Percentiles rank a stretch among this genome's conserved stretches.
phyloP scores from a whole-genome alignment of 139 green algal genomes.

The Coelastrella sp. region DNA sequence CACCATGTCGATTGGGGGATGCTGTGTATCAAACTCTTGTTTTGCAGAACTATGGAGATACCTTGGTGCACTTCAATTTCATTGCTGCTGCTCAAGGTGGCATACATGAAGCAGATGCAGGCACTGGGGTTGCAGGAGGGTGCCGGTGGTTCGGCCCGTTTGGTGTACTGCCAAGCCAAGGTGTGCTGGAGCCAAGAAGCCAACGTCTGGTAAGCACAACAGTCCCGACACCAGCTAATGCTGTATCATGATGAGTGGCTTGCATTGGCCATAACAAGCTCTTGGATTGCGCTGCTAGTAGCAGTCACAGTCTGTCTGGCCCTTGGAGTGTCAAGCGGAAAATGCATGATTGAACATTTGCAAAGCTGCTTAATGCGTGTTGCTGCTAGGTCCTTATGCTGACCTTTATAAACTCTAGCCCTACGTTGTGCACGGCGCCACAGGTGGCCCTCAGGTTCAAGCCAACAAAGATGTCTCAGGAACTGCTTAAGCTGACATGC shows the following conservation, averaged over 20 bases:
- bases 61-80: constrained; percentile 66
- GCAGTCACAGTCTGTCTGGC: no score
- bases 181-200: constrained; percentile 55
- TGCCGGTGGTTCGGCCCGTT: constrained; percentile 17
- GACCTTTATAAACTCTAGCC: no score
- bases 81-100: not conserved
- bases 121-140: not conserved
- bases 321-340: no score
- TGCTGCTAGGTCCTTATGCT: no score
- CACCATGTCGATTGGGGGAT: constrained; percentile 59
- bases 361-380: no score
- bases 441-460: constrained; percentile 65
- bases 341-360: no score
- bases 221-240: no score
- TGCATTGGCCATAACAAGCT: no score
- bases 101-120: not conserved
- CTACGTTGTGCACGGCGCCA: no score
- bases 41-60: constrained; percentile 78
- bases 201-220: constrained; percentile 66
- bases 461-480: constrained; percentile 13
- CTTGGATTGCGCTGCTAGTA: no score
- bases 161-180: constrained; percentile 32
- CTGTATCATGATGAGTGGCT: no score
- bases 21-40: constrained; percentile 64
- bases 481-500: constrained; percentile 29